These are phyloP conservation scores for Monilinia fructigena DNA, from an alignment of 2,329 filamentous ascomycete species.

Conservation along the genomic window DNA sequence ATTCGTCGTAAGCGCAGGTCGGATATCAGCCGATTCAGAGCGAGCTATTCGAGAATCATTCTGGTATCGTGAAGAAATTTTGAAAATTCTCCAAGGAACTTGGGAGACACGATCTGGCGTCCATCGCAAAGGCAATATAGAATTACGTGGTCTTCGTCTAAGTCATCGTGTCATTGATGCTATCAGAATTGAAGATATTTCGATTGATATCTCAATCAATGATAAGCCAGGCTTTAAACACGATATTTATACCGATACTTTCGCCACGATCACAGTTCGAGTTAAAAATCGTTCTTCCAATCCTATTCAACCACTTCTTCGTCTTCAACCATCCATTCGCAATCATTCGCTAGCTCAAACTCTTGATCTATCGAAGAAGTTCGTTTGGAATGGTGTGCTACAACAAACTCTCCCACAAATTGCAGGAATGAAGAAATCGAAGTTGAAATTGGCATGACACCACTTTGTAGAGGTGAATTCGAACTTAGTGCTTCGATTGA, in stretches of 20 bases:
- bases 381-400: slow-evolving; percentile 81
- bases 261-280: slow-evolving; percentile 67
- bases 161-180: slow-evolving; percentile 78
- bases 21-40: slow-evolving; percentile 77
- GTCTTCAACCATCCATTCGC: slow-evolving; percentile 73
- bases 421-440: slow-evolving; percentile 55
- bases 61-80: slow-evolving; percentile 83
- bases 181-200: slow-evolving; percentile 76
- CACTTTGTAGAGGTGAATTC: slow-evolving; percentile 77
- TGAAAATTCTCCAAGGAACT: slow-evolving; percentile 66
- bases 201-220: slow-evolving; percentile 59
- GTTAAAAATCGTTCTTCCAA: slow-evolving; percentile 71
- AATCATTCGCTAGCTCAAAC: slow-evolving; percentile 64
- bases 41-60: slow-evolving; percentile 77
- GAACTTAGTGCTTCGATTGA: slow-evolving; percentile 80
- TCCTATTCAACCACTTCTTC: slow-evolving; percentile 68
- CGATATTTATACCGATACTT: slow-evolving; percentile 54
- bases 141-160: slow-evolving; percentile 73
- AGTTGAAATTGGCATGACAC: slow-evolving; percentile 67
- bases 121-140: slow-evolving; percentile 63
- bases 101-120: slow-evolving; percentile 62
- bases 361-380: slow-evolving; percentile 76
- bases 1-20: slow-evolving; percentile 81
- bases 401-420: slow-evolving; percentile 71
- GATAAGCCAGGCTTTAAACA: slow-evolving; percentile 31